Conservation (phyloP, 2,329 filamentous ascomycete species). For the Aureobasidium zeae region DNA sequence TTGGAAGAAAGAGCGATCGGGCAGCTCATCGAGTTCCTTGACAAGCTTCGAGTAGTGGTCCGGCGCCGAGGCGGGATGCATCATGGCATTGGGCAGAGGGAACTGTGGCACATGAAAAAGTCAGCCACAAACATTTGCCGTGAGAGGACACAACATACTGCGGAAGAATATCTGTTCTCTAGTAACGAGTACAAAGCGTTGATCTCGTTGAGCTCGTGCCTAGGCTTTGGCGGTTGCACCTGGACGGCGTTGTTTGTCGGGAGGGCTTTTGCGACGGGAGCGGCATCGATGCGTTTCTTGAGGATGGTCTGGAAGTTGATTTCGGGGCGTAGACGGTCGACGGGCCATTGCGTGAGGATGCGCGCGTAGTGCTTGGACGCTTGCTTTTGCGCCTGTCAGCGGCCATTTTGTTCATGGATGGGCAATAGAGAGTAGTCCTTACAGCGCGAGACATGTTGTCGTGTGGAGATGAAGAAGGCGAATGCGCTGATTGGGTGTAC, state of each 20-base stretch:
- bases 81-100: constrained; percentile 38
- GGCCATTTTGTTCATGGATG: constrained; percentile 5
- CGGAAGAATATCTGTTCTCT: constrained; percentile 47
- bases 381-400: constrained; percentile 19
- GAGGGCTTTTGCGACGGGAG: constrained; percentile 19
- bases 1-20: constrained; percentile 39
- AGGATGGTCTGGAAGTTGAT: constrained; percentile 38
- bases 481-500: too few relatives aligned
- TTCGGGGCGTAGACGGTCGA: constrained; percentile 41
- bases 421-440: too few relatives aligned
- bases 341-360: constrained; percentile 41
- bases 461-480: too few relatives aligned
- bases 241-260: constrained; percentile 17
- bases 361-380: constrained; percentile 42
- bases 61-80: constrained; percentile 43
- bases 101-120: constrained; percentile 28
- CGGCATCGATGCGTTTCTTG: constrained; percentile 32
- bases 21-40: constrained; percentile 45
- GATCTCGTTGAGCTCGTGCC: constrained; percentile 37
- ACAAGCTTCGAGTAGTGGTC: constrained; percentile 45
- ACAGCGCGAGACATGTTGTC: too few relatives aligned
- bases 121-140: neutral
- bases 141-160: constrained; percentile 22
- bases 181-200: constrained; percentile 53
- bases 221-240: constrained; percentile 2